Evolutionary conservation across 2,329 filamentous ascomycete species (phyloP), one percentile per base, ranked within the genome.

Genomic region (Kalmusia sp.): DNA sequence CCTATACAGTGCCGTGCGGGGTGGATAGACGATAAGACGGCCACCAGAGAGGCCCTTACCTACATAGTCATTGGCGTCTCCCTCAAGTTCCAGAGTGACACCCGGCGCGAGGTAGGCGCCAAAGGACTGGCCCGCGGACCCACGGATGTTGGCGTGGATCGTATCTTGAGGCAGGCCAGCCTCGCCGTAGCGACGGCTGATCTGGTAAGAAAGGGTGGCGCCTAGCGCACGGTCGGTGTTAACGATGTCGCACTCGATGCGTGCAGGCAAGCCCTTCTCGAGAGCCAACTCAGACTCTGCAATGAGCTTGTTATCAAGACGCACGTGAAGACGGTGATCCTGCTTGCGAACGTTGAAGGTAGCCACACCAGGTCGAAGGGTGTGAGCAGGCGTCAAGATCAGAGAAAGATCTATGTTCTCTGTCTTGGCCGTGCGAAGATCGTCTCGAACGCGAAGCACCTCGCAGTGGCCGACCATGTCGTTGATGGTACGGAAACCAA

Each of bases 291-390:
- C 93, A 7, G 93, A 93, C 77, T 98, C 93, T 0, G 92, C 92
- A 67, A 97, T 96, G 51, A 98, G 85, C 82, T 97, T 97, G 81
- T 98, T 98, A 76, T 98, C 93, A 9, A 98, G 83, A 68, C 93
- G 91, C 58, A 93, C 87, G 74, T 97, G 93, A 17, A 98, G 88
- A 71, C 90, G 88, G 77, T 98, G 93, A 66, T 98, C 93, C 78
- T 98, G 93, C 83, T 96, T 97, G 77, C 93, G 90, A 53, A 97
- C 93, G 68, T 97, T 97, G 85, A 96, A 97, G 9, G 93, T 97
- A 33, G 93, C 93, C 52, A 97, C 93, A 58, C 92, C 93, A 48
- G 93, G 93, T 57, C 93, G 90, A 47, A 97, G 89, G 64, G 93
- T 95, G 79, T 98, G 93, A n/a, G 93, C 93, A 3, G 93, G 93